Evolutionary conservation across 2,329 filamentous ascomycete genomes (phyloP), one percentile per base, ranked within the genome.

Genomic region (Aspergillus sp.): DNA sequence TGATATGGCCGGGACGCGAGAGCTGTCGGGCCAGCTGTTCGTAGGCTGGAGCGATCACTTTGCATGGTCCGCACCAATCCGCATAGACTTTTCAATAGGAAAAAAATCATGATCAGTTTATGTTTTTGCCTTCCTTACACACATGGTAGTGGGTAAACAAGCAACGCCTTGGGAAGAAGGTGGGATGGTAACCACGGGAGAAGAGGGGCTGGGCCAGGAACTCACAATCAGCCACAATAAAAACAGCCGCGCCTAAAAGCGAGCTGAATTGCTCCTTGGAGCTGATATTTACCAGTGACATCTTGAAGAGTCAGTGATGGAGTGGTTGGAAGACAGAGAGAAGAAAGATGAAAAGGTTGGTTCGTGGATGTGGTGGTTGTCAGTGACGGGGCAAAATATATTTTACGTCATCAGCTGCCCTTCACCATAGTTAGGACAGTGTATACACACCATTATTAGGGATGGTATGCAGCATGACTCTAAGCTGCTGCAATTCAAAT

Each of bases 221-320:
- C 87, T 78, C 74, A 94, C 89, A 96, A 71, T 95, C 87, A 61
- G 85, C 83, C 46, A 97, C 83, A 38, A 97, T 87, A 49, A 95
- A 80, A 55, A 79, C 81, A 32, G 86, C 89, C 46, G 78, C 81
- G 51, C 78, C 78, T 51, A 95, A 76, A 50, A 93, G 69, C 30
- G 72, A 69, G 57, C 75, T 77, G 59, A 94, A 84, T 62, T 91
- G 82, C 59, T 74, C 73, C 9, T 77, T 68, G 1, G 86, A 90
- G 50, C 73, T 72, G 57, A 91, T 83, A 8, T 72, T 58, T 45
- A 74, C 59, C 45, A 67, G 64, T 34, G 70, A 63, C 69, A 73
- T 73, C 46, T 58, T 71, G 55, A 51, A 47, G 52, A 48, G 9
- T 28, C 6, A 19, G 8, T 2, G 7, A 27, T 19, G 46, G 27